Evolutionary conservation across 768 basidiomycete genomes (phyloP).

Genomic region (Psilocybe azurescens): DNA sequence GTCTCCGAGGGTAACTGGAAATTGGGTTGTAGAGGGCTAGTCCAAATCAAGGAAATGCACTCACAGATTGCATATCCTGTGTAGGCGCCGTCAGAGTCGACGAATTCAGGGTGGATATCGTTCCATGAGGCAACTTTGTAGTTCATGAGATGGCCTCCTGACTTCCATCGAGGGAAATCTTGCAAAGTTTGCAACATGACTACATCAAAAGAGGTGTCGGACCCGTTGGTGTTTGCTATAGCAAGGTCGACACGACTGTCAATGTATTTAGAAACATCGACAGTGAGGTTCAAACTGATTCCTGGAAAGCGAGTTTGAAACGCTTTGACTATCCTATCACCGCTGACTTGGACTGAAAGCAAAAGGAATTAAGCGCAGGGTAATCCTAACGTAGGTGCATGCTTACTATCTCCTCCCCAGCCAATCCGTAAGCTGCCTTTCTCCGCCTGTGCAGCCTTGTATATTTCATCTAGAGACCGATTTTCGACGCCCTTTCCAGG

Average conservation of each 20-base stretch:
- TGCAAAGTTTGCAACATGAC: conserved; percentile 28
- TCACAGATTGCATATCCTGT: conserved; percentile 28
- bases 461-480: conserved; percentile 27
- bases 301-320: conserved; percentile 26
- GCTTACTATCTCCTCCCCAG: conserved; percentile 32
- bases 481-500: conserved; percentile 17
- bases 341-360: conserved; percentile 17
- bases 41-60: neutral
- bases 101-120: conserved; percentile 30
- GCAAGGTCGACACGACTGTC: conserved; percentile 23
- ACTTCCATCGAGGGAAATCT: conserved; percentile 29
- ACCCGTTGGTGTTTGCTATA: conserved; percentile 17
- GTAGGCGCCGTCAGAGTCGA: conserved; percentile 29
- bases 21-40: neutral
- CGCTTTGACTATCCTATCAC: conserved; percentile 16
- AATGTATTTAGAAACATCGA: conserved; percentile 29
- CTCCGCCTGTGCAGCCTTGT: conserved; percentile 25
- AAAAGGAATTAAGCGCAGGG: neutral
- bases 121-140: conserved; percentile 29
- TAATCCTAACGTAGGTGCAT: neutral
- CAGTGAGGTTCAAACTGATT: conserved; percentile 20
- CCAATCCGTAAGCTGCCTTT: conserved; percentile 22
- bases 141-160: conserved; percentile 20
- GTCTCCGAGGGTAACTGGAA: conserved; percentile 24
- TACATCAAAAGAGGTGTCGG: conserved; percentile 21